These are phyloP conservation scores for Trifolium dubium DNA, from an alignment of 306 rosid genomes.

Conservation along the genomic window DNA sequence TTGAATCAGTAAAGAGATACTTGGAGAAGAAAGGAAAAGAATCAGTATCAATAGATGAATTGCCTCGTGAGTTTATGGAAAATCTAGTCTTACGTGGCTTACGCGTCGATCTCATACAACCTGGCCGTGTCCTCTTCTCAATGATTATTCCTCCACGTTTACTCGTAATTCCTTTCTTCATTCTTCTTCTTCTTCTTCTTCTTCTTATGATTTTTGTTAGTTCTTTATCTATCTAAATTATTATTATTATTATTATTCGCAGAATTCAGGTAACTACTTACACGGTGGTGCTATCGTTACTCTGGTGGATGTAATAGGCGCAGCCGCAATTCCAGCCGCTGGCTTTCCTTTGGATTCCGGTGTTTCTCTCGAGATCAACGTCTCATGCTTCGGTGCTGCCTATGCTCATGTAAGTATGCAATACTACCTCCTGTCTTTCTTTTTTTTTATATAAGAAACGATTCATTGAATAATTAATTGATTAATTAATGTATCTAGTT, in stretches of 20 bases:
- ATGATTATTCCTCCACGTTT: conserved; percentile 66
- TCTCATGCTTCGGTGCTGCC: conserved; percentile 82
- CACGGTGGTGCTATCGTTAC: conserved; percentile 89
- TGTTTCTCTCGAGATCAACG: conserved; percentile 80
- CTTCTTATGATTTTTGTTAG: background rate
- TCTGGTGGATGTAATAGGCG: conserved; percentile 78
- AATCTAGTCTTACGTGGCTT: conserved; percentile 54
- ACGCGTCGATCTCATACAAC: conserved; percentile 59
- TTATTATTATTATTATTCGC: background rate
- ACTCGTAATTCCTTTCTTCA: conserved; percentile 41
- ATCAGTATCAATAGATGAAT: conserved; percentile 49
- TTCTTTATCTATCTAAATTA: background rate
- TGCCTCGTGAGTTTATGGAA: conserved; percentile 63
- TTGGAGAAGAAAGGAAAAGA: conserved; percentile 47
- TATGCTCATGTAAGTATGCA: conserved; percentile 52
- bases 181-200: too few species aligned
- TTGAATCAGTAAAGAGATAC: conserved; percentile 56
- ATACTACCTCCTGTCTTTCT: too few species aligned
- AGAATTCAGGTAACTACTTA: conserved; percentile 66
- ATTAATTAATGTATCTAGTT: too few species aligned
- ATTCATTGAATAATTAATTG: too few species aligned
- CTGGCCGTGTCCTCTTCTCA: conserved; percentile 71
- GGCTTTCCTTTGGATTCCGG: conserved; percentile 49
- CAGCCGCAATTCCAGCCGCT: conserved; percentile 59
- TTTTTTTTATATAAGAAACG: too few species aligned